Percentiles rank a stretch among this genome's conserved stretches.
phyloP scores from a whole-genome alignment of 148 eudicot species.

The Heliamphora exappendiculata region DNA sequence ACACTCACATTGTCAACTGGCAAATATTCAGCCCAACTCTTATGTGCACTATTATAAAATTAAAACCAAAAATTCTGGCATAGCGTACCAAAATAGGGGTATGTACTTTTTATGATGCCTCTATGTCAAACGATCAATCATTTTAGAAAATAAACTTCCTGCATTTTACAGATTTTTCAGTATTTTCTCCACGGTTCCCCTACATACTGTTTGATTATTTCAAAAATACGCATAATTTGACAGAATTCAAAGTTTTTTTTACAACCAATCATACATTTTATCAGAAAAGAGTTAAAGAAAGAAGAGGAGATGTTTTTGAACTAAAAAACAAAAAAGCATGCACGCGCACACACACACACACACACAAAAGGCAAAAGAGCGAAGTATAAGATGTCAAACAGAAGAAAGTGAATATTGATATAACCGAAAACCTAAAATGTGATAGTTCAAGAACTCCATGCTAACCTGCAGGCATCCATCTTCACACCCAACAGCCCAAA shows the following conservation, averaged over 20 bases:
- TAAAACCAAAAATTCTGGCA: neutral
- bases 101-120: neutral
- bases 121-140: neutral
- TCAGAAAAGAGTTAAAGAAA: neutral
- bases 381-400: neutral
- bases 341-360: neutral
- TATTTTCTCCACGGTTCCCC: neutral
- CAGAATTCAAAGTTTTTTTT: neutral
- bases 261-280: neutral
- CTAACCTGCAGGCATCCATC: conserved; percentile 93
- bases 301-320: neutral
- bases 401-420: neutral
- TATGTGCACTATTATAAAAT: neutral
- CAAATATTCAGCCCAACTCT: neutral
- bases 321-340: neutral
- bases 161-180: neutral
- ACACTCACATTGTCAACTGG: too few species aligned
- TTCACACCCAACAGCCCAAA: conserved; percentile 95
- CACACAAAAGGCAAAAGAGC: neutral
- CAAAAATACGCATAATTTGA: neutral
- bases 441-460: conserved; percentile 2
- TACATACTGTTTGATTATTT: neutral
- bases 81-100: too few species aligned
- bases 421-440: neutral
- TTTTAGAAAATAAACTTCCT: neutral